Base-by-base conservation (phyloP, 2,329 filamentous ascomycete genomes). In the Fusarium ramigenum region DNA sequence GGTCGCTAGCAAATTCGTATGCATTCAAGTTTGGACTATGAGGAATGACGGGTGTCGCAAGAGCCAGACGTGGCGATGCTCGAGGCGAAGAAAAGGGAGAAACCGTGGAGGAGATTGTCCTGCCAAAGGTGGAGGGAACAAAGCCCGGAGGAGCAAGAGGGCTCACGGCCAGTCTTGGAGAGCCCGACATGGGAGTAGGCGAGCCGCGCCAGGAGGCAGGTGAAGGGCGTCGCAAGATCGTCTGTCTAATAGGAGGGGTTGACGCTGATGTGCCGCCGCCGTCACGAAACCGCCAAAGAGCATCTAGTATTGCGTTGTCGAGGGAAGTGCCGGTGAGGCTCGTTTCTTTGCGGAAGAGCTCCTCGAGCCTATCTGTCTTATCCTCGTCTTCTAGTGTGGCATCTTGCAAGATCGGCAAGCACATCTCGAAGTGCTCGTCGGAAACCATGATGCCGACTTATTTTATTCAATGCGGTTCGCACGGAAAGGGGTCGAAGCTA, bases 11-110 rank as follows among this genome's bases (percentile, higher is more conserved):
- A 83, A 98, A 98, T 82, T 97, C 94, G 84, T 98, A 99, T 60
- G 95, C 94, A 84, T 97, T 98, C 72, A 98, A 84, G 80, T 90
- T 97, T 43, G 96, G 96, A 77, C 95, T 98, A 82, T 98, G 94
- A 9, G 96, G 96, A 77, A 98, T 97, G 58, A 89, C 90, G 30
- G 96, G 96, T 54, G 94, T 96, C 14, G 95, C 94, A 80, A 97
- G 93, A 47, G 94, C 94, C 61, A 98, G 90, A 73, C 96, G 91
- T 36, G 96, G 96, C 19, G 96, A 98, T 18, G 96, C 95, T 58
- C 95, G 92, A 36, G 96, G 96, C 15, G 96, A 98, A 42, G 93
- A 94, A 82, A 98, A 98, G 2, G 96, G 96, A 42, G 96, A 98
- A 16, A 91, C 93, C 37, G 91, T 92, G 47, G 91, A 92, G 39